A percentile compares a stretch with the other conserved stretches of the same genome.
phyloP scores from a whole-genome alignment of 2,329 filamentous ascomycete species.

The Zymoseptoria crescenta region DNA sequence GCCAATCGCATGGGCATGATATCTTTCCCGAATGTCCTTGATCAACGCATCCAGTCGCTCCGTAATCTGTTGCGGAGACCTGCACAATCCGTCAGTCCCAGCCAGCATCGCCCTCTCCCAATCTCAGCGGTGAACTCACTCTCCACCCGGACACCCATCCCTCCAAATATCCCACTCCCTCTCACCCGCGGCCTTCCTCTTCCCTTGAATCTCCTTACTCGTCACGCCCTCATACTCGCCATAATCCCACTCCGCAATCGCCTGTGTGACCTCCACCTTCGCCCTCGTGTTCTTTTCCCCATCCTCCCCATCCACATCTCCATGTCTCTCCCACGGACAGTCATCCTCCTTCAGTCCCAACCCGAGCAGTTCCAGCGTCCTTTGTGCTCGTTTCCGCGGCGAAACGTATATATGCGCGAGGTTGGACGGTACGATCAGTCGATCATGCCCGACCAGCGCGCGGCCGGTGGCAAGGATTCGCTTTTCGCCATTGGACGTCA shows the following conservation, averaged over 20 bases:
- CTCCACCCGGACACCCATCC: conserved; percentile 74
- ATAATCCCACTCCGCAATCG: conserved; percentile 55
- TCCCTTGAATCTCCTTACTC: conserved; percentile 42
- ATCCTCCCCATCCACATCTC: conserved; percentile 21
- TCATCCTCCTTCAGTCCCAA: conserved; percentile 53
- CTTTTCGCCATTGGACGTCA: conserved; percentile 66
- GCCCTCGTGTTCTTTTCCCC: conserved; percentile 28
- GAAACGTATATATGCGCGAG: conserved; percentile 88
- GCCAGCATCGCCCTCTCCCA: not conserved
- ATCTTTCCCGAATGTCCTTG: conserved; percentile 55
- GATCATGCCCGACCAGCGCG: conserved; percentile 74
- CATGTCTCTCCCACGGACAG: conserved; percentile 56
- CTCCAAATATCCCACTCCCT: conserved; percentile 79
- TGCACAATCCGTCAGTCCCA: conserved; percentile 24
- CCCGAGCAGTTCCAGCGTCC: conserved; percentile 81
- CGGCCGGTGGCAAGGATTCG: conserved; percentile 59
- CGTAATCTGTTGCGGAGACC: conserved; percentile 64
- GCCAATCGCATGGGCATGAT: conserved; percentile 44
- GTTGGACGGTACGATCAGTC: conserved; percentile 75
- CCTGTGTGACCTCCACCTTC: conserved; percentile 43
- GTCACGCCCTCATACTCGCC: conserved; percentile 54
- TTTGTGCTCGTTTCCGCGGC: conserved; percentile 73
- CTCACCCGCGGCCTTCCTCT: conserved; percentile 39
- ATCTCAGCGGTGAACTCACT: conserved; percentile 31
- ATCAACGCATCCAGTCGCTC: conserved; percentile 69